phyloP scores from a whole-genome alignment of 768 basidiomycete species.

The Trichaptum fuscoviolaceum region DNA sequence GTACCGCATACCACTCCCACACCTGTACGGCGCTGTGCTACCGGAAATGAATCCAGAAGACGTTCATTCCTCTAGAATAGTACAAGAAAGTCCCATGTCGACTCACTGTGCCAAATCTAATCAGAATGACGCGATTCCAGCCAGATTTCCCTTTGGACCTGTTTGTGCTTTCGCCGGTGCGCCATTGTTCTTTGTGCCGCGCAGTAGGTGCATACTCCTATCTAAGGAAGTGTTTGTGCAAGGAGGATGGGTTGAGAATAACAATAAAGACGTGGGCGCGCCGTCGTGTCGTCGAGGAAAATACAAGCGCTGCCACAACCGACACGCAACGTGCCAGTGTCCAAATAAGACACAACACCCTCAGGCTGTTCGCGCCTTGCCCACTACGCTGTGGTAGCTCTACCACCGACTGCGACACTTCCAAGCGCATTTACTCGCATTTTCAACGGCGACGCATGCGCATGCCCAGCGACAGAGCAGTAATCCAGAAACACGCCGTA shows the following conservation, averaged over 20 bases:
- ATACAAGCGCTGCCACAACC: neutral
- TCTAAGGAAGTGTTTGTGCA: neutral
- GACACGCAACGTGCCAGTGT: too few relatives aligned
- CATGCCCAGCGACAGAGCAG: too few relatives aligned
- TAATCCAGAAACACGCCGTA: too few relatives aligned
- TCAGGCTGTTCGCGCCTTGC: too few relatives aligned
- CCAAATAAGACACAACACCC: too few relatives aligned
- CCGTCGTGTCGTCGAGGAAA: neutral
- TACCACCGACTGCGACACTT: too few relatives aligned
- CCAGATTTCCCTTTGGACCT: neutral
- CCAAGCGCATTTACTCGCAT: too few relatives aligned
- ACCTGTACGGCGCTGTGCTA: neutral
- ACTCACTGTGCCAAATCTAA: neutral
- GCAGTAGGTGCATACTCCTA: neutral
- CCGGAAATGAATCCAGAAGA: neutral
- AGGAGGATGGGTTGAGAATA: neutral
- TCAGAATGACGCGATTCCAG: neutral
- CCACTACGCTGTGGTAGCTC: too few relatives aligned
- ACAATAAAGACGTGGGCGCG: neutral
- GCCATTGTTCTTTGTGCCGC: neutral
- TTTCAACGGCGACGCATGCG: too few relatives aligned
- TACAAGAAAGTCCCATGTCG: neutral
- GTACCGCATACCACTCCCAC: neutral
- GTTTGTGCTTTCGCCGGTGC: neutral
- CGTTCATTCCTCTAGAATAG: neutral